Evolutionary conservation across 2,329 filamentous ascomycete species (phyloP), one percentile per base, ranked within the genome.

Genomic region (Mycosphaerella sp.): DNA sequence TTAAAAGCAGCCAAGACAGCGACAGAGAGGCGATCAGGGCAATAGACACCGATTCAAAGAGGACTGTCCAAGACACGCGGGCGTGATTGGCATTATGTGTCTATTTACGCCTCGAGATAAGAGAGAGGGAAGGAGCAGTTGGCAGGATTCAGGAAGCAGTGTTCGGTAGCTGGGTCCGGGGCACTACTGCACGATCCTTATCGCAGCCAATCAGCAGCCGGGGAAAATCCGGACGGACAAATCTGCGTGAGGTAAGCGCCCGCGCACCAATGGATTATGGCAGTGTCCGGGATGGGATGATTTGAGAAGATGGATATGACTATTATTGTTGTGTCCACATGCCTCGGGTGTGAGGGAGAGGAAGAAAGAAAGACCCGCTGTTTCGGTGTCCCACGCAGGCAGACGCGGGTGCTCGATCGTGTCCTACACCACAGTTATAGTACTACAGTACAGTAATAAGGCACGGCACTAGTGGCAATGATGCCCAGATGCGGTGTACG

Each of bases 21-120:
- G n/a, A n/a, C n/a, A n/a, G n/a, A n/a, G n/a, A n/a, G n/a, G n/a
- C n/a, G n/a, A n/a, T n/a, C n/a, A n/a, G n/a, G n/a, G n/a, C n/a
- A n/a, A n/a, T n/a, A n/a, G n/a, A n/a, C n/a, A n/a, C n/a, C n/a
- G n/a, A n/a, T n/a, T 48, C 25, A 37, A 48, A 16, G 18, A 27
- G 21, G 28, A 17, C 35, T 39, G 21, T 14, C 45, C 45, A 48
- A 48, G 45, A 14, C 45, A n/a, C n/a, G 28, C 18, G 14, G 45
- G 45, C 45, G 25, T 41, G 28, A 48, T 49, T 49, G 37, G 37
- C 45, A 49, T 49, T n/a, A 41, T 27, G 34, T 32, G 37, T 49
- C 6, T 28, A 17, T 43, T 28, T 43, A 32, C 37, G 45, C 37
- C 39, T 41, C 30, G 37, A 32, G 45, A 49, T 49, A 49, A 49